Evolutionary conservation across 805 yeast species (phyloP), one percentile per base, ranked within the genome.

Genomic region (Pichia cabralensis): DNA sequence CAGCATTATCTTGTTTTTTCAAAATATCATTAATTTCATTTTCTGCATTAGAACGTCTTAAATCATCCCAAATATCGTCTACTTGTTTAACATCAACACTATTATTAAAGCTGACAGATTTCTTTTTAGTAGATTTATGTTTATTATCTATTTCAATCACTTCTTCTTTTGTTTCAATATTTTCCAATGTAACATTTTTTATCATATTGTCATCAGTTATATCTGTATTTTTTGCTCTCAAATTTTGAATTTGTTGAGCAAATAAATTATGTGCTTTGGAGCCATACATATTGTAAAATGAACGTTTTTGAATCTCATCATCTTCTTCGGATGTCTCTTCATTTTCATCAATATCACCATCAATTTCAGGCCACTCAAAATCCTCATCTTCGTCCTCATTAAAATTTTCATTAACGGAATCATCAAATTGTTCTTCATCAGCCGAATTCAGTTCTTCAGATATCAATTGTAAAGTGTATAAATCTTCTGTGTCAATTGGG

Each of bases 21-120:
- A n/a, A n/a, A n/a, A n/a, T n/a, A n/a, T n/a, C 38, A 15, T 25
- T 20, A 3, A 31, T 5, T 16, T 30, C 33, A 22, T 42, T 42
- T 28, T 48, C 52, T 16, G 29, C 29, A 27, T 48, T 50, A 1
- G 55, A 40, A 53, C 65, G 42, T 31, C 50, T 39, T 40, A 72
- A 46, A 24, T 64, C 64, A 21, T 64, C 65, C 48, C 77, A 72
- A 3, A 74, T 60, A 42, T 74, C 70, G 31, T 72, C 80, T 31
- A 79, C 64, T 37, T 74, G 75, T 41, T 75, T 76, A 9, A 80
- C 67, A 29, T 75, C 71, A 22, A 75, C 59, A 3, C 57, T 57
- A 1, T 63, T 62, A 0, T 76, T 63, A 55, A 78, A 79, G 13
- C 65, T 53, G 8, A 79, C 84, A 3, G 69, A 55, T 44, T 73